Percentiles rank a stretch among this genome's conserved stretches.
These are phyloP conservation scores for Pulveroboletus sp. DNA, from an alignment of 768 basidiomycete species.

Conservation along the genomic window DNA sequence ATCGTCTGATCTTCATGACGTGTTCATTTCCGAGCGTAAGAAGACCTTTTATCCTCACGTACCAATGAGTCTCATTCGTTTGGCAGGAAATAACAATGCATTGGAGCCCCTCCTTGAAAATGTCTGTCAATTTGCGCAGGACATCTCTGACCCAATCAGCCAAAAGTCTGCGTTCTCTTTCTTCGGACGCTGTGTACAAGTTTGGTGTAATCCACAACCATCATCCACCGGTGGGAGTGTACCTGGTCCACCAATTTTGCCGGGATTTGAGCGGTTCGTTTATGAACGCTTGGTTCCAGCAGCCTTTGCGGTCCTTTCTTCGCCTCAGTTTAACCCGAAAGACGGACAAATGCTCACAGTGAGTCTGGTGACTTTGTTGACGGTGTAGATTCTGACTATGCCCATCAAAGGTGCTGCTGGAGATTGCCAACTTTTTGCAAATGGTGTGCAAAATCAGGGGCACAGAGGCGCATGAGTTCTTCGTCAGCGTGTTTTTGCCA, in stretches of 20 bases:
- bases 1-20: constrained; percentile 72
- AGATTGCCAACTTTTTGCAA: constrained; percentile 85
- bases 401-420: constrained; percentile 70
- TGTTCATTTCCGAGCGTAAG: constrained; percentile 86
- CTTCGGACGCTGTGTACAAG: constrained; percentile 61
- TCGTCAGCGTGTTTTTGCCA: constrained; percentile 78
- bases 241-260: constrained; percentile 43
- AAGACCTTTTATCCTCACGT: constrained; percentile 23
- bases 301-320: constrained; percentile 78
- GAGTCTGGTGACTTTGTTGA: constrained; percentile 27
- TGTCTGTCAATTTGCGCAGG: constrained; percentile 70
- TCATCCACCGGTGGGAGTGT: constrained; percentile 35
- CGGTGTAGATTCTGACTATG: background rate
- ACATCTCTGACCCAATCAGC: constrained; percentile 69
- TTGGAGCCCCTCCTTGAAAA: constrained; percentile 76
- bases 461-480: constrained; percentile 78
- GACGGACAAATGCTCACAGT: constrained; percentile 87
- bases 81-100: constrained; percentile 56
- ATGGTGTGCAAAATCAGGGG: constrained; percentile 74
- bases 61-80: background rate
- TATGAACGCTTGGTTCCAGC: constrained; percentile 83
- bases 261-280: constrained; percentile 90
- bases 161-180: constrained; percentile 82
- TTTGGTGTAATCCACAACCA: constrained; percentile 61
- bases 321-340: constrained; percentile 79